Evolutionary conservation across 2,329 filamentous ascomycete genomes (phyloP), one percentile per base, ranked within the genome.

Genomic region (Scedosporium boydii): DNA sequence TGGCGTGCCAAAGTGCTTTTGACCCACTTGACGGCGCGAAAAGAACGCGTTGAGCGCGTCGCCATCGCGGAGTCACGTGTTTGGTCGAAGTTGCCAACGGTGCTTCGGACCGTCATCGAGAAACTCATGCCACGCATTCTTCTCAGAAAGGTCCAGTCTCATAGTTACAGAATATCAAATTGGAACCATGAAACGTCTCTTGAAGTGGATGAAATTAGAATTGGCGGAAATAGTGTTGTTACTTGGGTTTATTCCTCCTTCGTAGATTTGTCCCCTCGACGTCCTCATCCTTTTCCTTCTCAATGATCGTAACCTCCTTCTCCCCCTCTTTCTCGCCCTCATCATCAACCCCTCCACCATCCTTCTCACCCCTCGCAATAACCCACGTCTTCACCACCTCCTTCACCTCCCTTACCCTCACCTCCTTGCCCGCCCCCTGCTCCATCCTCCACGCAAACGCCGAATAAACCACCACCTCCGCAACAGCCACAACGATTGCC

Each of bases 391-490:
- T 81, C 18, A 90, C 75, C 29, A 93, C 82, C 69, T 90, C 78
- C 73, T 86, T 90, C 18, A 83, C 79, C 73, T 92, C 90, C 44
- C 80, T 81, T 51, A 80, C 76, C 63, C 78, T 80, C 63, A 78
- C 80, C 65, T 89, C 86, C 66, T 80, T 83, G 65, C 79, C 78
- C 71, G 87, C 90, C 1, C 87, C 87, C 67, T 91, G 82, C 0
- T 81, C 79, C 68, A 93, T 80, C 64, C 88, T 84, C 78, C 88
- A 85, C 55, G 91, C 79, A 70, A 92, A 95, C 4, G 87, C 88
- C 6, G 82, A 82, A 70, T 93, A 93, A 5, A 95, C 87, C 1
- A 83, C 87, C 1, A 93, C 88, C 72, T 95, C 90, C 0, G 89
- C 89, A 41, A 91, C 76, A 1, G 85, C 89, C 0, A 93, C 88